A percentile compares a stretch with the other conserved stretches of the same genome.
These are phyloP conservation scores for Phytophthora kernoviae DNA, from an alignment of 352 stramenopile genomes.

Conservation along the genomic window DNA sequence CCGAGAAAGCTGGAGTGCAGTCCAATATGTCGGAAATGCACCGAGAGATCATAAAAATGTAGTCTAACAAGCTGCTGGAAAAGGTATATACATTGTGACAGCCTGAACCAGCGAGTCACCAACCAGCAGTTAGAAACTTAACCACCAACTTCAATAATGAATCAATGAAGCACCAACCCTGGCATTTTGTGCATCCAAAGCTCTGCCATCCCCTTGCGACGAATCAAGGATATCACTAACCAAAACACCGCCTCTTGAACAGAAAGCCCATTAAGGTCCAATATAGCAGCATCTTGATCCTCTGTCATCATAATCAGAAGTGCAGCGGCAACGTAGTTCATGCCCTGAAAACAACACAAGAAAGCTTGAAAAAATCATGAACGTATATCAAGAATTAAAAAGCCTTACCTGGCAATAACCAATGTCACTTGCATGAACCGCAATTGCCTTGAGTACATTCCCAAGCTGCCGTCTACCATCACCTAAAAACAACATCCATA, in stretches of 20 bases:
- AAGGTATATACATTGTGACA: constrained; percentile 76
- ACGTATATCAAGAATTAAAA: not conserved
- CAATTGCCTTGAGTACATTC: constrained; percentile 79
- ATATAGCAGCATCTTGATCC: not conserved
- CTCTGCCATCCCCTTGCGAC: constrained; percentile 57
- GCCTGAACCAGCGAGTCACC: constrained; percentile 22
- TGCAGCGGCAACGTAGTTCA: constrained; percentile 84
- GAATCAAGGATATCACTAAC: constrained; percentile 62
- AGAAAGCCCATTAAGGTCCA: constrained; percentile 20
- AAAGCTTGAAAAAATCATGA: not conserved
- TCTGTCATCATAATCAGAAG: constrained; percentile 58
- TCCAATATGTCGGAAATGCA: constrained; percentile 74
- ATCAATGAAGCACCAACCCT: constrained; percentile 37
- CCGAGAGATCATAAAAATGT: constrained; percentile 70
- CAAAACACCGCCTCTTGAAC: constrained; percentile 68
- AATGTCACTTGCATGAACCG: constrained; percentile 54
- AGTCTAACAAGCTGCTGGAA: constrained; percentile 74
- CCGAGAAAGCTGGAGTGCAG: constrained; percentile 83
- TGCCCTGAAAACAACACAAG: constrained; percentile 46
- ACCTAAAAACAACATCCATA: constrained; percentile 28
- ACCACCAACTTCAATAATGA: not conserved
- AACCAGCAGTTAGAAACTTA: not conserved
- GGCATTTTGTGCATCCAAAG: constrained; percentile 84
- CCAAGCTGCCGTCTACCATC: constrained; percentile 59
- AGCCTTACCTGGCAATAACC: constrained; percentile 75